Evolutionary conservation across 2,329 filamentous ascomycete genomes (phyloP).

Genomic region (Xylariaceae sp.): DNA sequence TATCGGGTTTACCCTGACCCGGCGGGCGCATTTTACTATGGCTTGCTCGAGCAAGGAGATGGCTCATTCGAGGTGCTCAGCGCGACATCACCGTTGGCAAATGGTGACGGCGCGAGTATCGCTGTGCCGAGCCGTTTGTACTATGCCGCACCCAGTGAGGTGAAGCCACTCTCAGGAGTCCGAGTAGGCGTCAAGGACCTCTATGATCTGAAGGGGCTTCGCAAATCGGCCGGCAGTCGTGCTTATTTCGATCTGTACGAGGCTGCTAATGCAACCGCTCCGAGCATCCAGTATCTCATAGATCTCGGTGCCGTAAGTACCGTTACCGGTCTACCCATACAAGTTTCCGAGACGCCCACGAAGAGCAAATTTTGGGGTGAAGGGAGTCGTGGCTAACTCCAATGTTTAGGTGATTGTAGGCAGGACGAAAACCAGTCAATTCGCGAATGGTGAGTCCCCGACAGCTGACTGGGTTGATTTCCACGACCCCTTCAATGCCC

Average conservation of each 20-base stretch:
- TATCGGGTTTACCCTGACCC: not conserved
- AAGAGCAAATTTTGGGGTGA: too few species aligned
- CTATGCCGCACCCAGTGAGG: not conserved
- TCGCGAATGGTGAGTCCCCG: slow-evolving; percentile 40
- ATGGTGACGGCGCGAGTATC: not conserved
- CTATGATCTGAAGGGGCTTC: not conserved
- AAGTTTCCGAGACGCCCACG: too few species aligned
- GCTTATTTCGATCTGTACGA: not conserved
- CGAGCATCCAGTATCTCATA: not conserved
- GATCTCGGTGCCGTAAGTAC: not conserved
- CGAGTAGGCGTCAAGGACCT: not conserved
- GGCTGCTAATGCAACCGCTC: not conserved
- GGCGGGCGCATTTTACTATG: not conserved
- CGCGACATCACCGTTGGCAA: not conserved
- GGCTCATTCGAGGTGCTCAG: not conserved
- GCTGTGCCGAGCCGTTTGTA: not conserved
- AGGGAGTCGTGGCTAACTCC: too few species aligned
- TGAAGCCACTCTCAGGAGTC: not conserved
- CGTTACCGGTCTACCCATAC: too few species aligned
- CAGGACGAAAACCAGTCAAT: slow-evolving; percentile 44
- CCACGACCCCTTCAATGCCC: slow-evolving; percentile 39
- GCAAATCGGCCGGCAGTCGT: not conserved
- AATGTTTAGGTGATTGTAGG: slow-evolving; percentile 37
- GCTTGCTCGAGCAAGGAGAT: not conserved
- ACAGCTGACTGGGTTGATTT: slow-evolving; percentile 47